Evolutionary conservation across 257 asterid genomes (phyloP), one percentile per base, ranked within the genome.

Genomic region (Fraxinus quadrangulata): DNA sequence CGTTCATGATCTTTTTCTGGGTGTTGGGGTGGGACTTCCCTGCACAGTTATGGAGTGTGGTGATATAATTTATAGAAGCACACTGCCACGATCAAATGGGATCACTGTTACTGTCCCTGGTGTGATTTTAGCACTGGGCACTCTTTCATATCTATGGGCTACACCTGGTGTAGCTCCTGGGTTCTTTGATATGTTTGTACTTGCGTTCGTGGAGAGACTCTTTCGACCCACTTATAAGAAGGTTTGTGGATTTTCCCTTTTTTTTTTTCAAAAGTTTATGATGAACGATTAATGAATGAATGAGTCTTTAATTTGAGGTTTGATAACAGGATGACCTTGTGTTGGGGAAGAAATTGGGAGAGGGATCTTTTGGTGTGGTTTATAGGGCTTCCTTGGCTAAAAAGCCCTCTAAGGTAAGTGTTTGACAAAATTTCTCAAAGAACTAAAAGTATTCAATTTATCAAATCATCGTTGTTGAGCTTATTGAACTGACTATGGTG

Each of bases 81-180:
- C 97, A 6, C 94, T 96, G 21, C 98, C 99, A 3, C 90, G 78
- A 79, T 89, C 97, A 6, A 81, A 84, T 81, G 97, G 84, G 65
- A 75, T 93, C 49, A 81, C 97, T 26, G 85, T 83, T 1, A 96
- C 99, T 34, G 86, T 92, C 17, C 99, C 99, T 74, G 99, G 99
- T 30, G 87, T 85, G 51, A 81, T 96, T 85, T 88, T 96, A 75
- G 98, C 98, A 67, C 14, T 92, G 83, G 91, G 97, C 4, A 86
- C 98, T 63, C 87, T 96, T 67, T 96, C 98, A 51, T 96, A 93
- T 81, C 86, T 96, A 34, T 96, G 99, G 99, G 97, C 98, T 77
- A 93, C 99, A 45, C 99, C 99, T 59, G 99, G 98, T 82, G 97
- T 96, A 30, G 99, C 98, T n/a, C 99, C 97, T 86, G 98, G 98